Percentiles rank a stretch among this genome's conserved stretches.
Conservation (phyloP, 179 eudicot genomes). For the Heliamphora pulchella region DNA sequence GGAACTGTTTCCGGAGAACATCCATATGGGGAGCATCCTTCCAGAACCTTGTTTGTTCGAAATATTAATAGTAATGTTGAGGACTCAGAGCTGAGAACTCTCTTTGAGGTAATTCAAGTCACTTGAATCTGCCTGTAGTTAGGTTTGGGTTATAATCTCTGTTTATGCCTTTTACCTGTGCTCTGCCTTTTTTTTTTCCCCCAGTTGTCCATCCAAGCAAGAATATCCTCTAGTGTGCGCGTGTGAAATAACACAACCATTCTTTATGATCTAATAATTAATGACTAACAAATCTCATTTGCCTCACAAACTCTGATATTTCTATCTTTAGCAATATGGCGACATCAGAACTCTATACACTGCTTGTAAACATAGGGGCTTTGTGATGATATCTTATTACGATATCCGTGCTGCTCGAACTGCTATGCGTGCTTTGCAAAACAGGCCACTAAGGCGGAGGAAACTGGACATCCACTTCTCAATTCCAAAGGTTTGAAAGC, state of each 20-base stretch:
- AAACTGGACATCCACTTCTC: conserved; percentile 58
- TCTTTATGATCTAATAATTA: neutral
- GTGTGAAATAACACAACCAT: neutral
- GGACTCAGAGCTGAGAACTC: conserved; percentile 43
- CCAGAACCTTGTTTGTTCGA: conserved; percentile 53
- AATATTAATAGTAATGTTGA: conserved; percentile 55
- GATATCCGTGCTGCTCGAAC: conserved; percentile 60
- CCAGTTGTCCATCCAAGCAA: neutral
- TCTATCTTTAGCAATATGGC: conserved; percentile 42
- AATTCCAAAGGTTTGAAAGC: conserved; percentile 42
- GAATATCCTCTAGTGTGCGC: neutral
- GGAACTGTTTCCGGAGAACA: conserved; percentile 47
- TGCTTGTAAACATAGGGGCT: conserved; percentile 59
- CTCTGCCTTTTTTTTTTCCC: neutral
- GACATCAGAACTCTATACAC: conserved; percentile 51
- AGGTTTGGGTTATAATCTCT: neutral
- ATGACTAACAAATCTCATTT: neutral
- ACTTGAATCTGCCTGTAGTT: neutral
- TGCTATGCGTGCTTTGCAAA: conserved; percentile 51
- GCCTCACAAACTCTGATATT: neutral
- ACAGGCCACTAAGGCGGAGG: conserved; percentile 49
- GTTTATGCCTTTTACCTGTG: neutral
- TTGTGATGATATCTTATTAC: conserved; percentile 63
- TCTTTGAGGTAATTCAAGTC: conserved; percentile 37
- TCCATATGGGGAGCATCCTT: conserved; percentile 61